Conservation (phyloP, 805 yeast genomes). For the Wickerhamiella brachini region DNA sequence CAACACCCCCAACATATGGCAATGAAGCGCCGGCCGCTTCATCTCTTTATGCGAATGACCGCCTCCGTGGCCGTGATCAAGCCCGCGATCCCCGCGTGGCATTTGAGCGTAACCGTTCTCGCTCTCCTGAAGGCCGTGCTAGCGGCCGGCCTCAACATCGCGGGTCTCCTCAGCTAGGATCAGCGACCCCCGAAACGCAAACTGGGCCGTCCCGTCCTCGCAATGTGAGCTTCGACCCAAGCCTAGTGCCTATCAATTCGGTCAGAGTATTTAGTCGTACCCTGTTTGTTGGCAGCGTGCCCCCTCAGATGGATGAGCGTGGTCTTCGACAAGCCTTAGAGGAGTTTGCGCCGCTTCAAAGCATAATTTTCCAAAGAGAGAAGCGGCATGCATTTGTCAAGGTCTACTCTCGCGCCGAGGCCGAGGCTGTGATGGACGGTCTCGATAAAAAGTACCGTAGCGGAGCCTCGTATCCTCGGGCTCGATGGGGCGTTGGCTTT, state of each 20-base stretch:
- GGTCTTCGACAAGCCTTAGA: slow-evolving; percentile 56
- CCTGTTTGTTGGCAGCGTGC: slow-evolving; percentile 87
- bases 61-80: not conserved
- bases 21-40: not conserved
- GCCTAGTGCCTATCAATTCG: slow-evolving; percentile 54
- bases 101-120: not conserved
- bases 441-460: slow-evolving; percentile 49
- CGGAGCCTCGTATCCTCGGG: slow-evolving; percentile 53
- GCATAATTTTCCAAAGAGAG: slow-evolving; percentile 72
- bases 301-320: slow-evolving; percentile 63
- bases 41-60: not conserved
- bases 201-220: slow-evolving; percentile 28
- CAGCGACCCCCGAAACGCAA: not conserved
- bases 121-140: not conserved
- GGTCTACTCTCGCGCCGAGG: slow-evolving; percentile 82
- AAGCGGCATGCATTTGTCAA: slow-evolving; percentile 94
- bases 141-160: not conserved
- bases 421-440: slow-evolving; percentile 62
- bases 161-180: not conserved
- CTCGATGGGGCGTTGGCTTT: slow-evolving; percentile 98
- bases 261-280: slow-evolving; percentile 82
- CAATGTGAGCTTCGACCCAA: slow-evolving; percentile 53
- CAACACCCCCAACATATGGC: not conserved
- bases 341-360: slow-evolving; percentile 85
- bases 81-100: not conserved